Percentiles rank a stretch among this genome's conserved stretches.
Evolutionary conservation across 176 grass and related monocot genomes (phyloP).

Genomic region (Microstegium vimineum): DNA sequence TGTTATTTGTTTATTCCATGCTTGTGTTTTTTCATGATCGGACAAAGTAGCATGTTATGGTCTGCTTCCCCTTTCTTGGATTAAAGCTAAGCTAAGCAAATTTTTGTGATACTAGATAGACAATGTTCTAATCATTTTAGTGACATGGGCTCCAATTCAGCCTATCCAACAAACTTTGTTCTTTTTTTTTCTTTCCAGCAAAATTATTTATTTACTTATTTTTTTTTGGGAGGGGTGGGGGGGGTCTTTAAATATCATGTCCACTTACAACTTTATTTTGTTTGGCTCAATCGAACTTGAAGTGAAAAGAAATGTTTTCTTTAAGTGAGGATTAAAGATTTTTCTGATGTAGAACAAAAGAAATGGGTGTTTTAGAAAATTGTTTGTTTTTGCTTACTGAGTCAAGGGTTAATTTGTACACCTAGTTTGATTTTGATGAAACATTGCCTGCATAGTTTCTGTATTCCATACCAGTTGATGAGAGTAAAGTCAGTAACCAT

Average conservation of each 20-base stretch:
- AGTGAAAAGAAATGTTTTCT: not conserved
- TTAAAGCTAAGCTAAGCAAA: constrained; percentile 1
- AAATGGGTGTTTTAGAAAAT: not conserved
- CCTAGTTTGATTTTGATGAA: not conserved
- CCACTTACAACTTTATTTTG: not conserved
- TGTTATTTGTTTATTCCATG: not conserved
- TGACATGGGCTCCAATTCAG: not conserved
- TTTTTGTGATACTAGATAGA: not conserved
- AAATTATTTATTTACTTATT: not conserved
- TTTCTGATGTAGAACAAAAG: not conserved
- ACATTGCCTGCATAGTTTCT: not conserved
- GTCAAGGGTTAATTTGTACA: not conserved
- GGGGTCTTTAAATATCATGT: no score
- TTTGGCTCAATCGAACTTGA: not conserved
- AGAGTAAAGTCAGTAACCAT: not conserved
- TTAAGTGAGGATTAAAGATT: not conserved
- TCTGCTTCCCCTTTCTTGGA: not conserved
- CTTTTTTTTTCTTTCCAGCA: not conserved
- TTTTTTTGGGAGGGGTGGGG: no score
- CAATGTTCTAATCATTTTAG: constrained; percentile 8
- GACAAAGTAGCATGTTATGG: not conserved
- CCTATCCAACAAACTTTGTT: not conserved
- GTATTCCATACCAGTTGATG: constrained; percentile 3
- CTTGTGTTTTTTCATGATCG: constrained; percentile 4
- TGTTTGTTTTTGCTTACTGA: not conserved